Base-by-base conservation (phyloP, 2,329 filamentous ascomycete species). In the Fusarium sp. region DNA sequence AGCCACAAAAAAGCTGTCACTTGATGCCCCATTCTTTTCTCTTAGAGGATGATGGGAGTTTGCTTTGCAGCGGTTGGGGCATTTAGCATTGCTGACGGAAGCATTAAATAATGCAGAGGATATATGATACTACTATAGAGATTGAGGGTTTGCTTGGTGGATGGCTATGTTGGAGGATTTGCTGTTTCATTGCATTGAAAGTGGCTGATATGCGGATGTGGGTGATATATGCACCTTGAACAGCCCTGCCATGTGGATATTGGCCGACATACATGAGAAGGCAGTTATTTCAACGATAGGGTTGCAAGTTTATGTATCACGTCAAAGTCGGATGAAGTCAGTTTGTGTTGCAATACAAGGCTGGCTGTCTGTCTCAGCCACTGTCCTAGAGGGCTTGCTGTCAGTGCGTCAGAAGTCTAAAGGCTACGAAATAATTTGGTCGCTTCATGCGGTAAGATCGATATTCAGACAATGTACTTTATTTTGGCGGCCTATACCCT, bases 1-100 rank as follows among this genome's bases (percentile, higher is more conserved):
- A 69, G 62, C 67, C 62, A 69, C 67, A 49, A 40, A 47, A 23
- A 23, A 42, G 14, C 51, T 62, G 68, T 59, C 63, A 61, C 63
- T 69, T 55, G 48, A 59, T 55, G 41, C 49, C 48, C 32, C 46
- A 71, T 62, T 68, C 23, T 25, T 54, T 20, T n/a, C 7, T 43
- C 14, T 18, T 50, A 43, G 49, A 55, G 16, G 18, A 55, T n/a
- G n/a, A n/a, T n/a, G 25, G 30, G 18, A 20, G n/a, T 18, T 34
- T 37, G 16, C 9, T 37, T 37, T 37, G 30, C 27, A 30, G n/a
- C n/a, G 14, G 47, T 49, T 49, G 47, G 28, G 10, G 14, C 28
- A 32, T 34, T 20, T 9, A 25, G 32, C 23, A n/a, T 40, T 40
- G 49, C 32, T 51, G 49, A 42, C 23, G 25, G 43, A 47, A 47